Percentiles rank a stretch among this genome's conserved stretches.
These are phyloP conservation scores for Bipolaris bicolor DNA, from an alignment of 2,329 filamentous ascomycete genomes.

Conservation along the genomic window DNA sequence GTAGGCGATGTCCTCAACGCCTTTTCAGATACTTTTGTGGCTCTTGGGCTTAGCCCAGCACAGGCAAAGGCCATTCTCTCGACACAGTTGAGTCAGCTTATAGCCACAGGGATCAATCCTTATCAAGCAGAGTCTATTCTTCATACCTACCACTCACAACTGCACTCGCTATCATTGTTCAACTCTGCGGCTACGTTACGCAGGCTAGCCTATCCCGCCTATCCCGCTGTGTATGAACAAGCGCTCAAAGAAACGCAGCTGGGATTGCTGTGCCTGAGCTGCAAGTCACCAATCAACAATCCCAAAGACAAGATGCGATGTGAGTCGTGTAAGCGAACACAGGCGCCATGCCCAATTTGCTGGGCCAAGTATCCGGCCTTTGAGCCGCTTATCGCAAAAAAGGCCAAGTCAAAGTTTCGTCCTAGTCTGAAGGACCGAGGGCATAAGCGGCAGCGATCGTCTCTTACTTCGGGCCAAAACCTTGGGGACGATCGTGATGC, in stretches of 20 bases:
- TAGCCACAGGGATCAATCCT: conserved; percentile 54
- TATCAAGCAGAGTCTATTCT: conserved; percentile 63
- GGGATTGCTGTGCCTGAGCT: conserved; percentile 62
- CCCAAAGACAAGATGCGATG: conserved; percentile 58
- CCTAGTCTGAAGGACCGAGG: conserved; percentile 28
- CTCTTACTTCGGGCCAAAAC: conserved; percentile 24
- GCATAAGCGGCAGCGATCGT: conserved; percentile 37
- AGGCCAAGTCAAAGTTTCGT: conserved; percentile 36
- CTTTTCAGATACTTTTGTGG: conserved; percentile 50
- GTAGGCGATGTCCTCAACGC: conserved; percentile 41
- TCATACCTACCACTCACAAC: conserved; percentile 62
- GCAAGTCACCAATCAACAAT: conserved; percentile 62
- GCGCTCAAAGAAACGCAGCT: conserved; percentile 61
- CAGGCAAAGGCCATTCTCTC: conserved; percentile 52
- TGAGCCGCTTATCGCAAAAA: conserved; percentile 41
- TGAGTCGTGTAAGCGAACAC: conserved; percentile 56
- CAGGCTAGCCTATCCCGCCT: conserved; percentile 60
- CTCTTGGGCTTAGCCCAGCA: conserved; percentile 46
- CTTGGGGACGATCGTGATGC: conserved; percentile 20
- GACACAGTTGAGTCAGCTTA: conserved; percentile 48
- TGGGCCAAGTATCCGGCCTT: conserved; percentile 53
- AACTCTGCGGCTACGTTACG: conserved; percentile 63
- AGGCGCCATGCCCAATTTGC: conserved; percentile 53
- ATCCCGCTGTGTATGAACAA: conserved; percentile 64
- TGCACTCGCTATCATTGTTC: conserved; percentile 55